Conservation (phyloP, 225 moss, liverwort and hornwort species). For the Sphagnum tenellum region DNA sequence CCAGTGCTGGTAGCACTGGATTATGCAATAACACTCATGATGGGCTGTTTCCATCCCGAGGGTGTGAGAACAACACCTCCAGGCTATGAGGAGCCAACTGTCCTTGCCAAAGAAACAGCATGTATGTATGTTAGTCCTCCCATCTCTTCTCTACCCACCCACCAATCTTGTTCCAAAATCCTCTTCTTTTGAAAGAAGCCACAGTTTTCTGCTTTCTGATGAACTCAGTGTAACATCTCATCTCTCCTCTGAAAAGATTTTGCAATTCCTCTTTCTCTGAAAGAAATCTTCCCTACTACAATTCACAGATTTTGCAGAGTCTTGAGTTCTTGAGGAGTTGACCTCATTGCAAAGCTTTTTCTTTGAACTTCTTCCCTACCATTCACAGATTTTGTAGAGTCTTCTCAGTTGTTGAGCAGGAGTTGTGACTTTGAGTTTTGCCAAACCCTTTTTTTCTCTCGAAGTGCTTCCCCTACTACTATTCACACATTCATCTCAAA, state of each 20-base stretch:
- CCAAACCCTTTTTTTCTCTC: too few species aligned
- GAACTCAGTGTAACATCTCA: not conserved
- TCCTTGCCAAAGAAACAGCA: conserved; percentile 30
- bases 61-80: conserved; percentile 9
- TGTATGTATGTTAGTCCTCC: conserved; percentile 11
- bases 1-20: conserved; percentile 12
- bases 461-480: too few species aligned
- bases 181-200: not conserved
- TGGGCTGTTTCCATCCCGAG: conserved; percentile 15
- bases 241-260: not conserved
- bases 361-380: too few species aligned
- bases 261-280: not conserved
- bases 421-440: not conserved
- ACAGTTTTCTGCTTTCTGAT: not conserved
- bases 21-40: conserved; percentile 5
- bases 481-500: too few species aligned
- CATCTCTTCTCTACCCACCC: too few species aligned
- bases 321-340: too few species aligned
- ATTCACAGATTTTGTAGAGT: too few species aligned
- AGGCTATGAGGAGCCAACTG: conserved; percentile 32
- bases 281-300: not conserved
- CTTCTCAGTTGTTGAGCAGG: not conserved
- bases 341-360: too few species aligned
- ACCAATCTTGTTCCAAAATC: too few species aligned
- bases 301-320: not conserved